Evolutionary conservation across 139 green algal genomes (phyloP), one percentile per base, ranked within the genome.

Genomic region (Desmodesmus armatus): DNA sequence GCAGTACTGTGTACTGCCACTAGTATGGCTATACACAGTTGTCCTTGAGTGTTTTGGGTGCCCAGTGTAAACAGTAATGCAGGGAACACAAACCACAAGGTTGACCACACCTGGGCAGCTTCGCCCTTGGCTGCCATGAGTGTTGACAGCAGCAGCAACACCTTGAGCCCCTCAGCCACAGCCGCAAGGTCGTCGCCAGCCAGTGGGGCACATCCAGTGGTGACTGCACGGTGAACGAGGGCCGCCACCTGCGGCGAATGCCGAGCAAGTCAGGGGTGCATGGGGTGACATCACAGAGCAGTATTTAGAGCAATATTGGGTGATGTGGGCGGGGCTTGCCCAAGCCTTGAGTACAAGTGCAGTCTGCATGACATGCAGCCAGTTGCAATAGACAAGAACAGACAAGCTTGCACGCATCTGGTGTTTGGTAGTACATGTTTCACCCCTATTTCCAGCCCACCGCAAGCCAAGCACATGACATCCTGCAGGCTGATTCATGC

Each of bases 151-250:
- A 94, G 69, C 69, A 94, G 86, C 25, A 90, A 85, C 60, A 89
- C 67, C 86, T 93, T 94, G 3, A 94, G 82, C 3, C 41, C 73
- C 82, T 93, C 90, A 3, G 83, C 81, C 37, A 90, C 91, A 55
- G 85, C 76, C 85, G 89, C 62, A n/a, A 78, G 29, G 31, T 44
- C 25, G 33, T 43, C 33, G 47, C 35, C 67, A 19, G 47, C 23
- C 53, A 63, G 25, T 29, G 51, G 76, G 6, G 55, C 71, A 21
- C 37, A 21, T 0, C 51, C 51, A 43, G 15, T 65, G 49, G 25
- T 60, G 15, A 67, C 40, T 15, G 33, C 67, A 33, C 27, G 27
- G 15, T 84, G 78, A 17, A 78, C 33, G 17, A 69, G 51, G 35
- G 40, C 66, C 70, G 49, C 80, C 43, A 29, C 80, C 80, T 80